Base-by-base conservation (phyloP, 495 filamentous ascomycete genomes). In the Penicillium bovifimosum region DNA sequence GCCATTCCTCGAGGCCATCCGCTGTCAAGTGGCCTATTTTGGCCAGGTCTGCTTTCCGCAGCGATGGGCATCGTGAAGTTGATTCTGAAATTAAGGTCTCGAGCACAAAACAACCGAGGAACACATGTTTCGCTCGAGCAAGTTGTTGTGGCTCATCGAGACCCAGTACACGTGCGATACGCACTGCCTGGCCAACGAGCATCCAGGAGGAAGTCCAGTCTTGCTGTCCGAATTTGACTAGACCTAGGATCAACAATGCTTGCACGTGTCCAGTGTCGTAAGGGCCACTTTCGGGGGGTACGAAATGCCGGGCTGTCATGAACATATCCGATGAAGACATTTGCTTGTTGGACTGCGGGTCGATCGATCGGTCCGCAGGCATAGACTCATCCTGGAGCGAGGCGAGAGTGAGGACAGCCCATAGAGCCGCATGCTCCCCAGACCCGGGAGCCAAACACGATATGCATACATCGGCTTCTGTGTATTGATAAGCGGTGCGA, bases 1-100 rank as follows among this genome's bases (percentile, higher is more conserved):
- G 79, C 86, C 84, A 88, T 66, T 88, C 84, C 50, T 88, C 85
- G 24, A 82, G 63, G 1, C 81, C 85, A 64, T 85, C 80, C 65
- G 86, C 82, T 36, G 76, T 71, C 5, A 83, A 61, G 6, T 65
- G 59, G 0, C 73, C 70, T 28, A 80, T 58, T 18, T 61, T 59
- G 9, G 62, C 58, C 31, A 83, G 48, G 50, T 83, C 77, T 31
- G 71, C 67, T 13, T 67, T 64, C 27, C 67, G 68, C 5, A 88
- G 56, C 39, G 80, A 79, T 8, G 82, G 78, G 16, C 73, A 67
- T 41, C 73, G 70, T 6, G 67, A 68, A 4, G 77, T 70, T 40
- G 78, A 74, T 31, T 77, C 64, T 2, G 84, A 78, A 36, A 86
- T 69, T 6, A 86, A 54, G 2, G 78, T 85, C 49, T 89, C 86